Evolutionary conservation across 192 early-diverging fungal genomes (phyloP).

Genomic region (Coemansia sp.): DNA sequence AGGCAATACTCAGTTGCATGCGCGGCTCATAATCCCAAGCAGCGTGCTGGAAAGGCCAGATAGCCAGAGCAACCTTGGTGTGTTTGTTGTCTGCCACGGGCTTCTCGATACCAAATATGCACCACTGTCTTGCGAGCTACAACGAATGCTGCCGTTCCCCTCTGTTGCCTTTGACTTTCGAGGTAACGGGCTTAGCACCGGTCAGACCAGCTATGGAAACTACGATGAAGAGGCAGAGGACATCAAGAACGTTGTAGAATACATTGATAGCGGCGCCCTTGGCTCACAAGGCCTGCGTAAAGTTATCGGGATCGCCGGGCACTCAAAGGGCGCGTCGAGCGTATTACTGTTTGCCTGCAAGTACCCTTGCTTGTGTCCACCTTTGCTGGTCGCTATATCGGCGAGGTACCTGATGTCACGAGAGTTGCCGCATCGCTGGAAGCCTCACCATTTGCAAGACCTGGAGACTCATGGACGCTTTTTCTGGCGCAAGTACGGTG

Average conservation of each 20-base stretch:
- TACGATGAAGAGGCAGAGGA: slow-evolving; percentile 53
- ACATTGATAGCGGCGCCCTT: slow-evolving; percentile 12
- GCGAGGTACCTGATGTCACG: slow-evolving; percentile 54
- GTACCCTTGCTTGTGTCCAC: slow-evolving; percentile 35
- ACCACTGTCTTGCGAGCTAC: slow-evolving; percentile 24
- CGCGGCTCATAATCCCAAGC: slow-evolving; percentile 14
- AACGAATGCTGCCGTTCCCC: slow-evolving; percentile 17
- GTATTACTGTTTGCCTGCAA: slow-evolving; percentile 53
- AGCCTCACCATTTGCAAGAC: slow-evolving; percentile 29
- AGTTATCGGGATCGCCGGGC: slow-evolving; percentile 49
- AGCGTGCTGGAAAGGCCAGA: not conserved
- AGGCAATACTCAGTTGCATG: slow-evolving; percentile 1
- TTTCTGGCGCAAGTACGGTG: slow-evolving; percentile 51
- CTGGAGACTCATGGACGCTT: slow-evolving; percentile 45
- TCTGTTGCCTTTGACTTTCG: slow-evolving; percentile 56
- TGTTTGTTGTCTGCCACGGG: slow-evolving; percentile 57
- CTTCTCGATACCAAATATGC: slow-evolving; percentile 51
- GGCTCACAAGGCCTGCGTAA: not conserved
- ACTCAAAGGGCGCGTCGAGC: slow-evolving; percentile 56
- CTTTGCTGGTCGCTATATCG: slow-evolving; percentile 47
- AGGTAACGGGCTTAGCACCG: slow-evolving; percentile 57
- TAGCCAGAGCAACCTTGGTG: not conserved
- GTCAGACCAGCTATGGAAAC: slow-evolving; percentile 56
- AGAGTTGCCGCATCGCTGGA: slow-evolving; percentile 49
- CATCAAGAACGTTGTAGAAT: slow-evolving; percentile 40